Evolutionary conservation across 2,329 filamentous ascomycete genomes (phyloP), one percentile per base, ranked within the genome.

Genomic region (Colletotrichum sp.): DNA sequence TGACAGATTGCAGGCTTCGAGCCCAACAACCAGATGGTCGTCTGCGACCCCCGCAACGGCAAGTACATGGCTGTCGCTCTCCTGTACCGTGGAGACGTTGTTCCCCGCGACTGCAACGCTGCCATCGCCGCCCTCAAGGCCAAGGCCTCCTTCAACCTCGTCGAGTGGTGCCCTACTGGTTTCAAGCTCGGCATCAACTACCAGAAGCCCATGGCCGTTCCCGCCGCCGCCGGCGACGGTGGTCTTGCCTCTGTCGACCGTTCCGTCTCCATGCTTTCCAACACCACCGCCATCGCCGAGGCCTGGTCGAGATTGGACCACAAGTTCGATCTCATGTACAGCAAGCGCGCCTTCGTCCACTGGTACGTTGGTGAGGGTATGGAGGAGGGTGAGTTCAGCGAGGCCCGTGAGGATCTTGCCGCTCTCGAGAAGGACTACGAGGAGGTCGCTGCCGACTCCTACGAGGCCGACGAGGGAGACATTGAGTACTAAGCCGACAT

Each of bases 321-420:
- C 89, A 94, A 94, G 88, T 94, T 95, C 85, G 93, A 94, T 81
- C 92, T 94, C 81, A 94, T 94, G 93, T 94, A 94, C 90, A 93
- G 90, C 87, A 94, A 94, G 90, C 92, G 93, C 79, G 93, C 93
- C 76, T 94, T 95, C 81, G 93, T 94, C 62, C 93, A 95, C 87
- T 94, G 93, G 93, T 95, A 95, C 80, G 95, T 97, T 70, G 95
- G 95, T 79, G 95, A 97, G 88, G 95, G 95, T 87, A 97, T 97
- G 95, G 95, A 97, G 88, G 95, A 97, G 85, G 95, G 95, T 81
- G 95, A 97, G 86, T 97, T 97, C 88, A 94, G 93, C 78, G 95
- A 97, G 87, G 95, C 95, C 77, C 93, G 95, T 80, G 95, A 97
- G 88, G 95, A 97, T 84, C 89, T 97, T 77, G 95, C 95, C 78